Evolutionary conservation across 2,329 filamentous ascomycete species (phyloP).

Genomic region (Setomelanomma holmii): DNA sequence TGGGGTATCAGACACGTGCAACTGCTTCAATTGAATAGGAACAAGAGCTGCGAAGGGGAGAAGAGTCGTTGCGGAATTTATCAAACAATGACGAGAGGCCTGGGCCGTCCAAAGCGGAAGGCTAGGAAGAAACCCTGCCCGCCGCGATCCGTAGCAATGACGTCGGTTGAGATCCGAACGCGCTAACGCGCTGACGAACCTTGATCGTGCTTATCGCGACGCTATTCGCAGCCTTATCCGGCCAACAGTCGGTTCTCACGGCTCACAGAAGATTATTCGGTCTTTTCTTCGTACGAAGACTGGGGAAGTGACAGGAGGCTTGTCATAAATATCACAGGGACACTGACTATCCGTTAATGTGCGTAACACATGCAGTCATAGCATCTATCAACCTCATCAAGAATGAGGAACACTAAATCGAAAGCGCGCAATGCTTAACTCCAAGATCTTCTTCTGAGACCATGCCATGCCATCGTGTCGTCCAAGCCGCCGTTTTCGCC

Average conservation of each 20-base stretch:
- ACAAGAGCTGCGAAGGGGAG: not conserved
- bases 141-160: slow-evolving; percentile 28
- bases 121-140: slow-evolving; percentile 13
- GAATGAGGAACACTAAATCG: not conserved
- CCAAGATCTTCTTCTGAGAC: not conserved
- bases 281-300: not conserved
- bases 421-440: slow-evolving; percentile 1
- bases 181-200: slow-evolving; percentile 24
- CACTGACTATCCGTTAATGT: too few species aligned
- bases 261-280: not conserved
- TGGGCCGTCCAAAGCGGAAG: slow-evolving; percentile 8
- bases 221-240: not conserved
- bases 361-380: not conserved
- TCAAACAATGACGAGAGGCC: slow-evolving; percentile 5
- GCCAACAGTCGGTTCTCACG: not conserved
- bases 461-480: not conserved
- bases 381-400: not conserved
- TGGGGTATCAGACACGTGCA: not conserved
- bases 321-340: too few species aligned
- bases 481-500: slow-evolving; percentile 19
- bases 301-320: too few species aligned
- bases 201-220: slow-evolving; percentile 2
- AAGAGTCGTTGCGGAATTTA: slow-evolving; percentile 2
- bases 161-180: slow-evolving; percentile 19
- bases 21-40: not conserved